Evolutionary conservation across 352 stramenopile genomes (phyloP).

Genomic region (Globisporangium megalacanthum): DNA sequence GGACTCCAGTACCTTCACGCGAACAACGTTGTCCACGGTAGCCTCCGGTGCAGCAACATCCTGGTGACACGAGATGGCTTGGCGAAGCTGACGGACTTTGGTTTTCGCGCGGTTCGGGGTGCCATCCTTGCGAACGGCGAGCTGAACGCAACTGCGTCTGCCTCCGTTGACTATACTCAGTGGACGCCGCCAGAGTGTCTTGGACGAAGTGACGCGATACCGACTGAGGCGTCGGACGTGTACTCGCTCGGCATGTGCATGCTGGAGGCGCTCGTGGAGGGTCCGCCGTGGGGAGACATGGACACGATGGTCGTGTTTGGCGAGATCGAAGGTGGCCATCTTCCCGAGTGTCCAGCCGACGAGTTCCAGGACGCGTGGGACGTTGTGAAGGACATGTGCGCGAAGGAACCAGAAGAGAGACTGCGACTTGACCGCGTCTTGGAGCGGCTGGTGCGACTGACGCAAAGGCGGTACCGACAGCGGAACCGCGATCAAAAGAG

Average conservation of each 20-base stretch:
- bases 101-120: background rate
- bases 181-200: constrained; percentile 1
- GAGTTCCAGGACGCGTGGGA: background rate
- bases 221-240: constrained; percentile 1
- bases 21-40: background rate
- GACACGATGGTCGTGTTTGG: background rate
- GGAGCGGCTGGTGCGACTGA: background rate
- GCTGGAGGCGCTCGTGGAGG: background rate
- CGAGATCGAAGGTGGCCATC: background rate
- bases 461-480: background rate
- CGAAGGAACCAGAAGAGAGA: background rate
- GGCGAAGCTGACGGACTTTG: constrained; percentile 1
- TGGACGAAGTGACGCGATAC: background rate
- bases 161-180: background rate
- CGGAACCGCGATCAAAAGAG: background rate
- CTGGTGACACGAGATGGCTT: background rate
- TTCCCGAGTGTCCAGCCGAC: background rate
- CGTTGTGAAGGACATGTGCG: background rate
- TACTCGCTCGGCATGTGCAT: constrained; percentile 4
- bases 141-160: background rate
- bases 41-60: background rate
- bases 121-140: background rate
- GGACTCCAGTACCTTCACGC: background rate
- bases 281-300: background rate
- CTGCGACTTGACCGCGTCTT: background rate